Evolutionary conservation across 1,284 basidiomycete species (phyloP).

Genomic region (Anthracocystis panici-leucophaei): DNA sequence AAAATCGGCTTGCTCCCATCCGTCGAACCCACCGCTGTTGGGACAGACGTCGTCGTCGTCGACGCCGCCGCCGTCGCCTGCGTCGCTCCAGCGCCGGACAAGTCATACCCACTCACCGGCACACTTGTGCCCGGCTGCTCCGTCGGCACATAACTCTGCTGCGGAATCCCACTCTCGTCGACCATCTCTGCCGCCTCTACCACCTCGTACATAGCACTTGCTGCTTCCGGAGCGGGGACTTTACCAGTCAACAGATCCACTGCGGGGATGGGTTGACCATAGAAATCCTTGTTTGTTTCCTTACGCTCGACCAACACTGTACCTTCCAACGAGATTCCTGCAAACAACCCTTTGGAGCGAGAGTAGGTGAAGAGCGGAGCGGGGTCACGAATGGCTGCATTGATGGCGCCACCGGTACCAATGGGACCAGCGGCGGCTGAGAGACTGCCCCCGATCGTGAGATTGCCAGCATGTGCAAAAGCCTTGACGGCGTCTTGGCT

Average conservation of each 20-base stretch:
- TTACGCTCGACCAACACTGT: slow-evolving; percentile 94
- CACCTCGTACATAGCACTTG: slow-evolving; percentile 91
- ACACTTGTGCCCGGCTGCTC: slow-evolving; percentile 12
- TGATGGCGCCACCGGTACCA: slow-evolving; percentile 91
- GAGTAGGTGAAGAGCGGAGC: slow-evolving; percentile 98
- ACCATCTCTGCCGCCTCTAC: slow-evolving; percentile 79
- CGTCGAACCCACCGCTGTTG: neutral
- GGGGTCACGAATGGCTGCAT: slow-evolving; percentile 87
- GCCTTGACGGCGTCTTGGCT: slow-evolving; percentile 94
- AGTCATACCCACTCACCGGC: slow-evolving; percentile 27
- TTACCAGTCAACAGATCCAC: slow-evolving; percentile 89
- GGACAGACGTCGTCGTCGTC: neutral
- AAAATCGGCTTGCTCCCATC: slow-evolving; percentile 40
- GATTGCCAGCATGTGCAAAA: slow-evolving; percentile 93
- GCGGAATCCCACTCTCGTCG: slow-evolving; percentile 78
- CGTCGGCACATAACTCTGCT: slow-evolving; percentile 81
- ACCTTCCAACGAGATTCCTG: slow-evolving; percentile 93
- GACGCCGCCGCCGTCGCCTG: slow-evolving; percentile 7
- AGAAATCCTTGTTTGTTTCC: slow-evolving; percentile 83
- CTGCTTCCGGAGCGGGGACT: slow-evolving; percentile 95
- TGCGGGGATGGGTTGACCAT: slow-evolving; percentile 89
- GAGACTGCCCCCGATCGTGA: slow-evolving; percentile 83
- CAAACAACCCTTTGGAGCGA: slow-evolving; percentile 93
- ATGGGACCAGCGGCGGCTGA: slow-evolving; percentile 75
- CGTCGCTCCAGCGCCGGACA: slow-evolving; percentile 12